These are phyloP conservation scores for Cladorrhinum sp. DNA, from an alignment of 2,329 filamentous ascomycete species.

Conservation along the genomic window DNA sequence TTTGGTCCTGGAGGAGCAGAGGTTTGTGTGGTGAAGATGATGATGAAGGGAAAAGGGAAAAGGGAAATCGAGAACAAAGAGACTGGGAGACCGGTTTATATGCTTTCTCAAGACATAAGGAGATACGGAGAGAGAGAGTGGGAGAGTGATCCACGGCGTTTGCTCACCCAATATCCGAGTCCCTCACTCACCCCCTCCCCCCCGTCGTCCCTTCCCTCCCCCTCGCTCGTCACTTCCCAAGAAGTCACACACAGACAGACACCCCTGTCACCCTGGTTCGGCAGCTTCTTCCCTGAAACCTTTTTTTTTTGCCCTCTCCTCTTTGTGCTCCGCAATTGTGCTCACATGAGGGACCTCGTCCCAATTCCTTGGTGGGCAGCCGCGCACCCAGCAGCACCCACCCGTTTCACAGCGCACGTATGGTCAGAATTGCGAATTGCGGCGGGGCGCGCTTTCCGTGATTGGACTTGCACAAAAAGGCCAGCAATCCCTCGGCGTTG, in stretches of 20 bases:
- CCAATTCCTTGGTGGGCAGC: constrained; percentile 2
- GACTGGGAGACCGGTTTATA: background rate
- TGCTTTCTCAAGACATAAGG: background rate
- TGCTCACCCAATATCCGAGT: background rate
- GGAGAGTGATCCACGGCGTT: background rate
- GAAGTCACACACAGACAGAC: background rate
- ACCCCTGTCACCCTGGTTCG: background rate
- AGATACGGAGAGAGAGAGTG: no score
- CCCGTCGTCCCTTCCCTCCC: background rate
- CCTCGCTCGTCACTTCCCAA: constrained; percentile 1
- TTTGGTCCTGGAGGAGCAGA: background rate
- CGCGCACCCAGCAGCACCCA: background rate
- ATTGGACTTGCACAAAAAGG: constrained; percentile 17
- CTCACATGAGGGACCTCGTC: constrained; percentile 14
- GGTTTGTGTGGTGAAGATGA: background rate
- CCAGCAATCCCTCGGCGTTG: constrained; percentile 18
- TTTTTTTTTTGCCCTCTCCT: background rate
- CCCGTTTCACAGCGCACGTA: constrained; percentile 18
- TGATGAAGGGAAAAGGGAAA: background rate
- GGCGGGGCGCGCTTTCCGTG: constrained; percentile 12
- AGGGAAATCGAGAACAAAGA: background rate
- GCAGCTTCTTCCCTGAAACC: background rate
- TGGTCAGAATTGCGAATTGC: constrained; percentile 4
- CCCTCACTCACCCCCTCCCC: background rate
- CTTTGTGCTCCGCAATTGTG: constrained; percentile 16